Base-by-base conservation (phyloP, 2,329 filamentous ascomycete genomes). In the Aspergillus tubingensis region DNA sequence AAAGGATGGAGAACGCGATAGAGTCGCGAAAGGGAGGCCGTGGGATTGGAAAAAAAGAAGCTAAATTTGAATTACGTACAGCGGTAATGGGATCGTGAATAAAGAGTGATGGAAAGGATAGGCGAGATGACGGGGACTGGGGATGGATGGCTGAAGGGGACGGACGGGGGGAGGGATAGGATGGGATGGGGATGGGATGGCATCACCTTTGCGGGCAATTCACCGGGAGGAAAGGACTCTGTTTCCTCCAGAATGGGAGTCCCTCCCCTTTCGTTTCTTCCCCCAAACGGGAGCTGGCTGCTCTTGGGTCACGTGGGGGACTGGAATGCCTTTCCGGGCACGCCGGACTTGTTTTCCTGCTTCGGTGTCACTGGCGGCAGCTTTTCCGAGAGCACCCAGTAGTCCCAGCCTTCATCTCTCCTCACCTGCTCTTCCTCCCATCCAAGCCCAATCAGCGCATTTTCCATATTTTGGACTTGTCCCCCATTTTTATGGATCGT, bases 1-100 rank as follows among this genome's bases (percentile, higher is more conserved):
- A 51, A 30, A 50, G 43, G 21, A 39, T 38, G 56, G 41, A 44
- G 44, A 48, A 41, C 48, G 51, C 55, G 54, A 63, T 49, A 39
- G 56, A 59, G 57, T 59, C 27, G 23, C 30, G 39, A 21, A 36
- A 39, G 39, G 11, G 27, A 43, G 54, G 49, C 21, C 17, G 23
- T 44, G 32, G 50, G 27, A 30, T 10, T 36, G 27, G 11, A 47
- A 11, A 61, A 61, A 58, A 32, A 19, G 11, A 19, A 13, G 36
- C 27, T 47, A 27, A 30, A 36, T 21, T 30, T 43, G 50, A 32
- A 21, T 27, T 39, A 53, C 39, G 51, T 39, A 53, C 39, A 54
- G 38, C 30, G 56, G 17, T 21, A 58, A 17, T 23, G 10, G 23
- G 11, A 17, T 44, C 6, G 6, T 15, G 23, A 51, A 23, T 4